Conservation (phyloP, 2,329 filamentous ascomycete genomes). For the Fusarium succisae region DNA sequence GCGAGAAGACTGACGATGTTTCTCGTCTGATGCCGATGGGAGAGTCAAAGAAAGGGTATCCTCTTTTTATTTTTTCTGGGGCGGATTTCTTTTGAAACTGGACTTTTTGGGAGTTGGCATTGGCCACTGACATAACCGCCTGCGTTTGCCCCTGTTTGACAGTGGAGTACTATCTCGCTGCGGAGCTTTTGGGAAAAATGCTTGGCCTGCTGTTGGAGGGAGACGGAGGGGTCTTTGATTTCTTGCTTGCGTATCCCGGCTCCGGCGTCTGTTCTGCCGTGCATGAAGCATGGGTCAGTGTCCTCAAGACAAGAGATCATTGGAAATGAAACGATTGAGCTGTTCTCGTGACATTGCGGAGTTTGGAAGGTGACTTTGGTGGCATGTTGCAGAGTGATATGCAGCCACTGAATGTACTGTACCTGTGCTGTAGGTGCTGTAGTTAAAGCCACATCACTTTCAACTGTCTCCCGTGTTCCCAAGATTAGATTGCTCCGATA, state of each 20-base stretch:
- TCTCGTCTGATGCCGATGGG: slow-evolving; percentile 18
- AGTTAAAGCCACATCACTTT: slow-evolving; percentile 26
- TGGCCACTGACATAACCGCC: slow-evolving; percentile 35
- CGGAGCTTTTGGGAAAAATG: slow-evolving; percentile 28
- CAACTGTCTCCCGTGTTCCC: not conserved
- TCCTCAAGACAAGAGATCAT: not conserved
- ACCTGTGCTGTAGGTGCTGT: not conserved
- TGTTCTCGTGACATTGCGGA: not conserved
- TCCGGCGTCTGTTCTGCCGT: slow-evolving; percentile 27
- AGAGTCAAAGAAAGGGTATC: slow-evolving; percentile 7
- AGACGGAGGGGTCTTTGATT: slow-evolving; percentile 28
- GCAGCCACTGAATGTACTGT: slow-evolving; percentile 20
- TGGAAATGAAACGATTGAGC: not conserved
- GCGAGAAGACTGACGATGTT: slow-evolving; percentile 21
- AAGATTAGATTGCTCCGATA: not conserved
- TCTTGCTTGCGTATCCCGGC: slow-evolving; percentile 35
- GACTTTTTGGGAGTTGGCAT: not conserved
- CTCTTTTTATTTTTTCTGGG: slow-evolving; percentile 18
- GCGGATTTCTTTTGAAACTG: slow-evolving; percentile 3
- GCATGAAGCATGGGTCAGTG: slow-evolving; percentile 19
- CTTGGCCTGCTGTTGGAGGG: slow-evolving; percentile 30
- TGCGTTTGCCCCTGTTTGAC: slow-evolving; percentile 32
- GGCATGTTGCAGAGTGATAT: not conserved
- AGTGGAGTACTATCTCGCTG: slow-evolving; percentile 32
- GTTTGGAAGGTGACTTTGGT: not conserved